phyloP scores from a whole-genome alignment of 2,329 filamentous ascomycete species.

The Cryphonectria japonica region DNA sequence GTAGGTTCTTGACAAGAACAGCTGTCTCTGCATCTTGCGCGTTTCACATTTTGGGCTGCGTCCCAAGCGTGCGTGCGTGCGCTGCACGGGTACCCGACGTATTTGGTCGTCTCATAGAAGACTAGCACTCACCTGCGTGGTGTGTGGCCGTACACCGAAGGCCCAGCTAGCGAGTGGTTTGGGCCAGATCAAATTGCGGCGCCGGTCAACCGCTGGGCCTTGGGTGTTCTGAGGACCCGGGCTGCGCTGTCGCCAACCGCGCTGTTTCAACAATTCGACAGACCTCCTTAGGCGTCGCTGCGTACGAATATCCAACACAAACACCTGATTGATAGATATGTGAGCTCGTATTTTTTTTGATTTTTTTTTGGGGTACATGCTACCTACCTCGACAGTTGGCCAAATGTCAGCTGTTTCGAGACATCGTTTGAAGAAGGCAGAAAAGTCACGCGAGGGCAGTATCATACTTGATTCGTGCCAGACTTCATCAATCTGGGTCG shows the following conservation, averaged over 20 bases:
- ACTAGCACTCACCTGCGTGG: conserved; percentile 6
- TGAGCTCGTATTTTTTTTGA: background rate
- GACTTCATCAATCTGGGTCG: background rate
- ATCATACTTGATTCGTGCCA: background rate
- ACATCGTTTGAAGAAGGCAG: background rate
- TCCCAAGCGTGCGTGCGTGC: conserved; percentile 18
- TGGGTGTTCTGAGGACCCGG: background rate
- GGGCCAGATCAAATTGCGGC: background rate
- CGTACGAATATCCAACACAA: background rate
- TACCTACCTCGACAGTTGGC: background rate
- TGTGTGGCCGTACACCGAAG: conserved; percentile 3
- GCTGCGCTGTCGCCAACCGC: background rate
- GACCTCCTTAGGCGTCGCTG: background rate
- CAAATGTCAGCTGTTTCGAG: background rate
- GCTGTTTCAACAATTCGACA: background rate
- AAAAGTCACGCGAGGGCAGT: background rate
- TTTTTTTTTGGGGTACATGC: background rate
- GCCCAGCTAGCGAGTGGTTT: background rate
- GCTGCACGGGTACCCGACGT: conserved; percentile 9
- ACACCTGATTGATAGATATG: background rate
- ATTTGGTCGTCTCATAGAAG: background rate
- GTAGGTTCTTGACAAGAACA: background rate
- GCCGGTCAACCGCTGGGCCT: background rate
- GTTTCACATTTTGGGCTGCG: conserved; percentile 14
- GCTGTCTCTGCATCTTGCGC: conserved; percentile 9